These are phyloP conservation scores for Volvox carteri DNA, from an alignment of 163 green algal genomes.

Conservation along the genomic window DNA sequence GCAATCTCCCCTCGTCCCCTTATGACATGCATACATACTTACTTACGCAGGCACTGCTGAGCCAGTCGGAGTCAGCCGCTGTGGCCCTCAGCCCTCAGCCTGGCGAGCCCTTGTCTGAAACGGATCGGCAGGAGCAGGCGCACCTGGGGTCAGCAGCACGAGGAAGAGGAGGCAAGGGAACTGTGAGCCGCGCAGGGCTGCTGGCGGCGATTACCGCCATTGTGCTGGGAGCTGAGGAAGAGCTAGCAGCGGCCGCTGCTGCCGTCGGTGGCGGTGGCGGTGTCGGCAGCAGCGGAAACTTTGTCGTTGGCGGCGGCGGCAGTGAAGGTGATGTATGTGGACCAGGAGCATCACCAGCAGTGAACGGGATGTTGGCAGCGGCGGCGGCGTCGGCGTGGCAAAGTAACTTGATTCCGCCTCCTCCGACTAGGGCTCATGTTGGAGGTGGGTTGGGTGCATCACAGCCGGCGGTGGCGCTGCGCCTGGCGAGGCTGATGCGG, in stretches of 20 bases:
- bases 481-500: conserved; percentile 11
- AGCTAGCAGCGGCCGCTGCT: neutral
- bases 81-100: neutral
- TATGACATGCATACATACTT: too few species aligned
- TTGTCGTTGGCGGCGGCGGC: neutral
- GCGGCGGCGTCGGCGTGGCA: neutral
- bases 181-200: neutral
- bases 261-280: neutral
- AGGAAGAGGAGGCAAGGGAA: neutral
- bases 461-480: conserved; percentile 29
- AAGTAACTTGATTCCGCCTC: neutral
- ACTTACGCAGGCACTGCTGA: conserved; percentile 10
- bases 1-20: too few species aligned
- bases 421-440: too few species aligned
- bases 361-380: neutral
- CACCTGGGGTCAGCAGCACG: neutral
- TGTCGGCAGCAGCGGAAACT: neutral
- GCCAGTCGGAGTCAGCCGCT: neutral
- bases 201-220: neutral
- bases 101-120: neutral
- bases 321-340: too few species aligned
- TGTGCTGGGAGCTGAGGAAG: neutral
- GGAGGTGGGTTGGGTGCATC: too few species aligned
- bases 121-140: neutral
- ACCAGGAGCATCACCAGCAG: too few species aligned